A percentile compares a stretch with the other conserved stretches of the same genome.
Evolutionary conservation across 208 protist genomes (phyloP).

Genomic region (Borovskyia barvae): DNA sequence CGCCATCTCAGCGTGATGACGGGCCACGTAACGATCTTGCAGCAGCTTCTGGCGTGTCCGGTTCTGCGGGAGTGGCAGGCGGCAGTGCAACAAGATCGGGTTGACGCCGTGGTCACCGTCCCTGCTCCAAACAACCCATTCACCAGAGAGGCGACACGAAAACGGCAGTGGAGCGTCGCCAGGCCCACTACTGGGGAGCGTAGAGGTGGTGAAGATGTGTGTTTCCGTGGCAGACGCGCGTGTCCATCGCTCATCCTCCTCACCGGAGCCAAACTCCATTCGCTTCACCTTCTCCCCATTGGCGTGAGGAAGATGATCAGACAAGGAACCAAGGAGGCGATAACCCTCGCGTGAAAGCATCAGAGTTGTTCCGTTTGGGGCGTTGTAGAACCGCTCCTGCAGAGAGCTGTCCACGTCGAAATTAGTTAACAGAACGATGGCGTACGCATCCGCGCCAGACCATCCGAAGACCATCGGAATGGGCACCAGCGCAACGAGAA

Average conservation of each 20-base stretch:
- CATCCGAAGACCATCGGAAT: conserved; percentile 11
- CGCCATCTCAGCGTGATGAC: conserved; percentile 20
- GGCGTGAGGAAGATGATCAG: neutral
- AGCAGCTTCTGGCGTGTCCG: conserved; percentile 8
- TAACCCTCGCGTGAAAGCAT: conserved; percentile 22
- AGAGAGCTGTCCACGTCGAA: conserved; percentile 32
- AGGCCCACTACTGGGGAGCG: conserved; percentile 1
- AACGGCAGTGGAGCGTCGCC: conserved; percentile 24
- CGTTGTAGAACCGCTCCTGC: conserved; percentile 53
- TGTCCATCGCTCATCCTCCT: neutral
- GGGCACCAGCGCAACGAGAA: neutral
- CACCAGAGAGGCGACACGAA: conserved; percentile 45
- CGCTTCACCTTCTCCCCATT: neutral
- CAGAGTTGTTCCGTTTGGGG: conserved; percentile 25
- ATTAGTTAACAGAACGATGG: conserved; percentile 32
- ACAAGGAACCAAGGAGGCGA: conserved; percentile 13
- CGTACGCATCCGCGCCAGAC: conserved; percentile 39
- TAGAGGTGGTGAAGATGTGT: conserved; percentile 3
- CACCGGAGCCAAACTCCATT: neutral
- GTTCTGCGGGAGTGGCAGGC: conserved; percentile 63
- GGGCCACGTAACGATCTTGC: conserved; percentile 32
- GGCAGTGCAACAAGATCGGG: conserved; percentile 67
- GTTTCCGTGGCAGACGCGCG: too few species aligned
- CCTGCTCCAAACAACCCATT: conserved; percentile 79
- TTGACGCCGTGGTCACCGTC: conserved; percentile 4